Conservation (phyloP, 129 eudicot genomes). For the Arctium lappa region DNA sequence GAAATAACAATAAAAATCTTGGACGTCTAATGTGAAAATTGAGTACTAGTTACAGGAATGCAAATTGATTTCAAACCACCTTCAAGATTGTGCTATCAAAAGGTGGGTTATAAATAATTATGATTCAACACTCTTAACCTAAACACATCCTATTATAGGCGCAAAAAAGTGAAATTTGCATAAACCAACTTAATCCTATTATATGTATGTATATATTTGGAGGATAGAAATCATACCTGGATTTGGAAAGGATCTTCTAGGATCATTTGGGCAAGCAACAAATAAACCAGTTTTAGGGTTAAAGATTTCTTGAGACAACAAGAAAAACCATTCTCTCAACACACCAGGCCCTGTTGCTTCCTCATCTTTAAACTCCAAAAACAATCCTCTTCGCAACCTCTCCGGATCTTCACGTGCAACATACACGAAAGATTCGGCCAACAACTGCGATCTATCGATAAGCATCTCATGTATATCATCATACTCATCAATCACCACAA, state of each 20-base stretch:
- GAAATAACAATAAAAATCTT: background rate
- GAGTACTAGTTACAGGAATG: too few relatives aligned
- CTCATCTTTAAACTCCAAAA: slow-evolving; percentile 76
- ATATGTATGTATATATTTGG: background rate
- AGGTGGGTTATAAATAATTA: too few relatives aligned
- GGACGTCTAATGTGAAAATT: too few relatives aligned
- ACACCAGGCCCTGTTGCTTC: slow-evolving; percentile 98
- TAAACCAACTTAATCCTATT: too few relatives aligned
- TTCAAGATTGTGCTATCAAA: background rate
- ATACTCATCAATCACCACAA: slow-evolving; percentile 49
- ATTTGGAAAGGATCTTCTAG: slow-evolving; percentile 81
- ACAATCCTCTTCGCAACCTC: slow-evolving; percentile 53
- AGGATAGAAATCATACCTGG: slow-evolving; percentile 42
- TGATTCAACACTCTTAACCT: too few relatives aligned
- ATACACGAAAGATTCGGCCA: slow-evolving; percentile 71
- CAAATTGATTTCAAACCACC: background rate
- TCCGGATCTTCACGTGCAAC: slow-evolving; percentile 44
- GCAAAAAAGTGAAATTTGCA: too few relatives aligned
- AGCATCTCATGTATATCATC: slow-evolving; percentile 87
- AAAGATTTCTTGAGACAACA: slow-evolving; percentile 79
- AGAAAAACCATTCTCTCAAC: slow-evolving; percentile 81
- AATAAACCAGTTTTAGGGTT: slow-evolving; percentile 73
- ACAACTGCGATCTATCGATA: slow-evolving; percentile 66
- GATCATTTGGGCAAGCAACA: slow-evolving; percentile 77
- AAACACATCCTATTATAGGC: too few relatives aligned